Conservation (phyloP, 2,329 filamentous ascomycete species). For the Aspergillus pseudoglaucus region DNA sequence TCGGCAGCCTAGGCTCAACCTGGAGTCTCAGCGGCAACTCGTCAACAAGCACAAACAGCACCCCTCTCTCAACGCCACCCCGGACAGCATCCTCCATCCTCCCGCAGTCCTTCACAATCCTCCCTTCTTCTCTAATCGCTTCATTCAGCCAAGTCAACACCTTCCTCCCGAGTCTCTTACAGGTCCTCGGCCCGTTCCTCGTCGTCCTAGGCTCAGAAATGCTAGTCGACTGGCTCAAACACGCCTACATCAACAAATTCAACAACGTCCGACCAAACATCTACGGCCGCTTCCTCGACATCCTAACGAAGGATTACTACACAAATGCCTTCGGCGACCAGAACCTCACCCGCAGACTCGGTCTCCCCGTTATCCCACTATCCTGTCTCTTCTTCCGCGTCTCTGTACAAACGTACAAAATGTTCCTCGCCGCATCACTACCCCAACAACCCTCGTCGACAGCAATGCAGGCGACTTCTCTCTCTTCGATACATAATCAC, state of each 20-base stretch:
- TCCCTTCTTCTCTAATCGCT: constrained; percentile 50
- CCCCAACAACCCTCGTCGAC: constrained; percentile 57
- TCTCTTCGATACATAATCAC: constrained; percentile 39
- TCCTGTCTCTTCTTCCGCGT: constrained; percentile 93
- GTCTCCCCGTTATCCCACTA: constrained; percentile 83
- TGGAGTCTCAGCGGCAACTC: constrained; percentile 24
- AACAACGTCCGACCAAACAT: constrained; percentile 92
- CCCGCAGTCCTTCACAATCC: constrained; percentile 80
- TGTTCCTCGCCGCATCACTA: constrained; percentile 87
- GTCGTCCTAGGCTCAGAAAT: constrained; percentile 95
- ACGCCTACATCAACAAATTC: constrained; percentile 97
- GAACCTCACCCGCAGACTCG: constrained; percentile 80
- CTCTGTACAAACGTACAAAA: constrained; percentile 92
- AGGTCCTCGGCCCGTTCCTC: constrained; percentile 86
- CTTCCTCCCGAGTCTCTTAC: constrained; percentile 50
- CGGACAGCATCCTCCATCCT: constrained; percentile 61
- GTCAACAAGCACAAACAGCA: constrained; percentile 37
- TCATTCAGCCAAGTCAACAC: constrained; percentile 39
- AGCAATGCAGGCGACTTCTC: constrained; percentile 28
- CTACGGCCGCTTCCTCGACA: constrained; percentile 84
- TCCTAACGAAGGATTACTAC: constrained; percentile 96
- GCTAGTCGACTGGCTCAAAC: constrained; percentile 93
- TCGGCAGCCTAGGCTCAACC: constrained; percentile 31
- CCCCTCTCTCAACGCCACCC: constrained; percentile 53
- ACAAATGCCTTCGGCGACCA: constrained; percentile 90